Evolutionary conservation across 768 basidiomycete species (phyloP), one percentile per base, ranked within the genome.

Genomic region (Serendipita vermifera): DNA sequence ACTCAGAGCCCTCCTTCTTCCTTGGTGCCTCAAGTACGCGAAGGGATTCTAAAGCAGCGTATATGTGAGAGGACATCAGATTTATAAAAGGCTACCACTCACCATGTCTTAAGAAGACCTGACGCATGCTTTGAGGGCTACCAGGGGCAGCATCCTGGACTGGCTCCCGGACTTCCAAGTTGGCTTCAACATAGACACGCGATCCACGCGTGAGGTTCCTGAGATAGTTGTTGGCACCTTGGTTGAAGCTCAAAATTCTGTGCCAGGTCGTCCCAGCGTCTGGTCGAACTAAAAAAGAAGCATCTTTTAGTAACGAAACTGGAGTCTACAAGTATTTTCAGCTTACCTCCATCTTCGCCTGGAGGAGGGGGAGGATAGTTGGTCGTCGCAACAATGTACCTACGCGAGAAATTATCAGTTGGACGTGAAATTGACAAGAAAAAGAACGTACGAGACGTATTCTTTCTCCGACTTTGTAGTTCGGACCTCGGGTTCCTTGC

Each of bases 81-180:
- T 29, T 22, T 57, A 29, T 20, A 55, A 9, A 43, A 13, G 40
- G 38, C 15, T 22, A 33, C 13, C 15, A 59, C 77, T 36, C 59
- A 87, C 89, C 87, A 60, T 91, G 88, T 64, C 78, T 74, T 36
- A 91, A 73, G 69, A 88, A 84, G 55, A 91, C 83, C 66, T 89
- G 87, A 31, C 85, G 81, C 64, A 88, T 87, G 1, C 81, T 83
- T 55, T 80, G 74, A 29, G 82, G 77, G 0, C 84, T 78, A 51
- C 75, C 69, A 2, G 85, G 74, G 54, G 87, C 85, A 11, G 85
- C 78, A 35, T 70, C 73, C 4, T 75, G 67, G 36, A 84, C 83
- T 6, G 87, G 77, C 31, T 60, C 59, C 35, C 82, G 78, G 22
- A 90, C 67, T 67, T 89, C 87, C 59, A 77, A 89, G 61, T 72